Evolutionary conservation across 768 basidiomycete genomes (phyloP), one percentile per base, ranked within the genome.

Genomic region (Pisolithus sp.): DNA sequence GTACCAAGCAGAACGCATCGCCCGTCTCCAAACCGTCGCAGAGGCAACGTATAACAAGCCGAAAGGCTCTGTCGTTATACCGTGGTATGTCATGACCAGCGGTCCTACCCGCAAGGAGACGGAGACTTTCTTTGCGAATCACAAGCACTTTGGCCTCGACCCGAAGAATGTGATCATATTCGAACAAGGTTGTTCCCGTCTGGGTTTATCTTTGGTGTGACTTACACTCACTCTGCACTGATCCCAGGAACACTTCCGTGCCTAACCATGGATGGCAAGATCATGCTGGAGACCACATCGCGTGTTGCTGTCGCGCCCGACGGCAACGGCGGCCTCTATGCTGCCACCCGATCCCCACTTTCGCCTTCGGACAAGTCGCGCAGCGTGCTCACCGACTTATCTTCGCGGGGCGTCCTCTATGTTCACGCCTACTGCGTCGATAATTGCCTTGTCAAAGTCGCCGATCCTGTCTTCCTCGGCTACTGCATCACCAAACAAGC

Each of bases 41-140:
- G 84, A 81, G 65, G 64, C 76, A 36, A 72, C 79, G 54, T 65
- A 60, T 46, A 64, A 69, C 37, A 82, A 82, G 60, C 69, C 78
- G 15, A 64, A 70, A 17, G 81, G 79, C 46, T 79, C 81, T 1
- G 88, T 91, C 49, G 68, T 81, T 48, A 82, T 98, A 51, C 90
- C 91, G 36, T 98, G 96, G 96, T 98, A 97, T 72, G 83, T 99
- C 62, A 99, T 99, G 96, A 98, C 95, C 51, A 93, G 90, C 64
- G 94, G 94, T 21, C 96, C 95, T 37, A 99, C 96, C 34, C 82
- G 93, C 57, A 75, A 71, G 38, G 88, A 86, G 34, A 98, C 96
- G 21, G 89, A 91, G 68, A 72, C 72, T 24, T 98, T 86, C 76
- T 97, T 98, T 72, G 73, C 72, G 55, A 73, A 79, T 54, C 78